Base-by-base conservation (phyloP, 2,329 filamentous ascomycete species). In the Calycina marina region DNA sequence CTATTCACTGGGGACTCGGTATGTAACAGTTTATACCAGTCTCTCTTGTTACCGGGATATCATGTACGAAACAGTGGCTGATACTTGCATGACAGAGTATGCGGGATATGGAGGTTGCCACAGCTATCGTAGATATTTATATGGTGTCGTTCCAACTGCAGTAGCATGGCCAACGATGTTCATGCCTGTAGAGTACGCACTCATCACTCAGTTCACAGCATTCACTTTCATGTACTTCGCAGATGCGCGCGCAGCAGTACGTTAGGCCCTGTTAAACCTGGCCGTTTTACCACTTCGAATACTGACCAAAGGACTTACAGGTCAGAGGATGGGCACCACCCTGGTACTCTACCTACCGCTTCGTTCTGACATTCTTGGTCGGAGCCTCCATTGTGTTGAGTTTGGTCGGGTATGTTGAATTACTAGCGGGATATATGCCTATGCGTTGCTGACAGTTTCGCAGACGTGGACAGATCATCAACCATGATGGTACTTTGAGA, bases 1-100 rank as follows among this genome's bases (percentile, higher is more conserved):
- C 86, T 18, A 76, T 93, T 48, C 88, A 94, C 57, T 94, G 71
- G 88, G 86, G 86, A 35, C 65, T 93, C n/a, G n/a, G n/a, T n/a
- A n/a, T n/a, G n/a, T n/a, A n/a, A n/a, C n/a, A n/a, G n/a, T n/a
- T n/a, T n/a, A n/a, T n/a, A n/a, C n/a, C n/a, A n/a, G n/a, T n/a
- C n/a, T n/a, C n/a, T n/a, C n/a, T n/a, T n/a, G n/a, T n/a, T n/a
- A n/a, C n/a, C n/a, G n/a, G n/a, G n/a, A n/a, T n/a, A n/a, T n/a
- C n/a, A n/a, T n/a, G n/a, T n/a, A n/a, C n/a, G n/a, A n/a, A n/a
- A n/a, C n/a, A n/a, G n/a, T n/a, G n/a, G n/a, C n/a, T n/a, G n/a
- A n/a, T n/a, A n/a, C n/a, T n/a, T n/a, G n/a, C n/a, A n/a, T n/a
- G n/a, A n/a, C n/a, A 12, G 85, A 93, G 57, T 92, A 77, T 55